Conservation (phyloP, 2,329 filamentous ascomycete species). For the Pestalotiopsis sp. region DNA sequence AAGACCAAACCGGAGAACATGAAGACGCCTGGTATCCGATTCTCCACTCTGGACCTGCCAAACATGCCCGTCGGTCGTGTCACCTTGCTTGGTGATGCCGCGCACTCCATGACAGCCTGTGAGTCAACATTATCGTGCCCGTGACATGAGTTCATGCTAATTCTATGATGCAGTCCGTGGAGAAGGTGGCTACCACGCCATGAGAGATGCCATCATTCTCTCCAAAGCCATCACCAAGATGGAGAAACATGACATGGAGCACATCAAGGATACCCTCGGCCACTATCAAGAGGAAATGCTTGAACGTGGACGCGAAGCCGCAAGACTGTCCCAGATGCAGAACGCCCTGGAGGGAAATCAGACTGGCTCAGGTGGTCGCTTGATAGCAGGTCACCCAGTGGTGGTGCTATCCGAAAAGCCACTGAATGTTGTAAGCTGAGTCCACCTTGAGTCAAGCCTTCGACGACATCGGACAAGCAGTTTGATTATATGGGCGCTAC, state of each 20-base stretch:
- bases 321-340: constrained; percentile 20
- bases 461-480: too few relatives aligned
- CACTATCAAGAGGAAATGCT: constrained; percentile 30
- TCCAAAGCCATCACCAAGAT: constrained; percentile 26
- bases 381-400: background rate
- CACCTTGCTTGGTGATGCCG: constrained; percentile 47
- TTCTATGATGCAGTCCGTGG: constrained; percentile 21
- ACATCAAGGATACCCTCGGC: constrained; percentile 22
- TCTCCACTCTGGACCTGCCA: constrained; percentile 11
- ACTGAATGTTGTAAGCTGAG: background rate
- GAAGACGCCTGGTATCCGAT: constrained; percentile 7
- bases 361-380: background rate
- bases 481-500: too few relatives aligned
- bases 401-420: background rate
- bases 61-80: constrained; percentile 35
- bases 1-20: constrained; percentile 17
- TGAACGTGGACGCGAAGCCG: constrained; percentile 25
- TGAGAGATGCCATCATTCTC: constrained; percentile 53
- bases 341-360: background rate
- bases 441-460: background rate
- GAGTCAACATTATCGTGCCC: constrained; percentile 21
- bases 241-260: constrained; percentile 16
- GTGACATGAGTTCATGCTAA: background rate
- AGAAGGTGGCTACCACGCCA: constrained; percentile 28
- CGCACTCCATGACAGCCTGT: constrained; percentile 50